A percentile compares a stretch with the other conserved stretches of the same genome.
Evolutionary conservation across 257 asterid species (phyloP).

Genomic region (Penstemon davidsonii): DNA sequence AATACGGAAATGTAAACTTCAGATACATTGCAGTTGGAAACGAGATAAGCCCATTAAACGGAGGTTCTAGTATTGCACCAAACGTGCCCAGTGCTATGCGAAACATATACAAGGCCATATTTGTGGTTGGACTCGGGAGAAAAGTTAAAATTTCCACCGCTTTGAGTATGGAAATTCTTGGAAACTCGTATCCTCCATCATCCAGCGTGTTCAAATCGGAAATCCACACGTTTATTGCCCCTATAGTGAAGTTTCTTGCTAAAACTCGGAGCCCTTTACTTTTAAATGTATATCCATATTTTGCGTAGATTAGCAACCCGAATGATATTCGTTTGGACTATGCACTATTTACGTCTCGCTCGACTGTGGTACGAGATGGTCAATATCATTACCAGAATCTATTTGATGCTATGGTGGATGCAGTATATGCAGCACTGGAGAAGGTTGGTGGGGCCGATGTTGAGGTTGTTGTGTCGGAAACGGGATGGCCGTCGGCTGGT

Average conservation of each 20-base stretch:
- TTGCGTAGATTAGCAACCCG: conserved; percentile 7
- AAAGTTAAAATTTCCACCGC: conserved; percentile 35
- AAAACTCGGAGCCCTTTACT: conserved; percentile 22
- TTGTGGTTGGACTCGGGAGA: not conserved
- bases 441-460: conserved; percentile 32
- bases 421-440: conserved; percentile 44
- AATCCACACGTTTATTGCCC: not conserved
- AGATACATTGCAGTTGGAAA: conserved; percentile 43
- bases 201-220: conserved; percentile 21
- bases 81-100: conserved; percentile 35
- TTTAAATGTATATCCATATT: conserved; percentile 35
- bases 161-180: conserved; percentile 29
- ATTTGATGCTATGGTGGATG: conserved; percentile 52
- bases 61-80: conserved; percentile 13
- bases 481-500: conserved; percentile 63
- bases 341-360: conserved; percentile 20
- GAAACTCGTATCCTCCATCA: conserved; percentile 45
- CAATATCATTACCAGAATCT: conserved; percentile 35
- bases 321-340: conserved; percentile 20
- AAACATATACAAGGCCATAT: conserved; percentile 31
- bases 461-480: conserved; percentile 49
- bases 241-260: conserved; percentile 30
- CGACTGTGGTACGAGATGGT: not conserved
- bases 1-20: conserved; percentile 16
- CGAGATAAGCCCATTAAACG: conserved; percentile 31